Evolutionary conservation across 108 stramenopile species (phyloP).

Genomic region (Discostella pseudostelligera): DNA sequence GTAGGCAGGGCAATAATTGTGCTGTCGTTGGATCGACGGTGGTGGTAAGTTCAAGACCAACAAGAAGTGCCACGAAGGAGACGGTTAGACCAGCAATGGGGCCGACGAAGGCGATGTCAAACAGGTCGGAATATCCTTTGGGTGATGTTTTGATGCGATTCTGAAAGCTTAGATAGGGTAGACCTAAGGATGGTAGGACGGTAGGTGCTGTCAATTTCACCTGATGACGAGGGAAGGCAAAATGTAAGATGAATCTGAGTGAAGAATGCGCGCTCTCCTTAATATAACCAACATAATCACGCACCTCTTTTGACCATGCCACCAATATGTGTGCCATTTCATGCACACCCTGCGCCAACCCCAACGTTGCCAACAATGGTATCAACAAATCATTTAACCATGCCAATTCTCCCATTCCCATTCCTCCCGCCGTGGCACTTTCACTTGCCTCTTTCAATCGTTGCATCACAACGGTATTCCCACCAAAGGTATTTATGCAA

Average conservation of each 20-base stretch:
- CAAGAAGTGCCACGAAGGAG: slow-evolving; percentile 52
- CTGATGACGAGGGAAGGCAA: not conserved
- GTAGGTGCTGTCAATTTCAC: slow-evolving; percentile 48
- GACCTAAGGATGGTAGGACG: slow-evolving; percentile 43
- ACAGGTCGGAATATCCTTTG: slow-evolving; percentile 54
- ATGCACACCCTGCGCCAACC: slow-evolving; percentile 48
- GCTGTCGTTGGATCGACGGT: slow-evolving; percentile 41
- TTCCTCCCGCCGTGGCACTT: slow-evolving; percentile 12
- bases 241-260: not conserved
- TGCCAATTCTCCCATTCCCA: slow-evolving; percentile 31
- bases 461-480: slow-evolving; percentile 44
- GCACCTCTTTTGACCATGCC: slow-evolving; percentile 45
- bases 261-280: slow-evolving; percentile 18
- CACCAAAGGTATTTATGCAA: slow-evolving; percentile 46
- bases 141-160: slow-evolving; percentile 63
- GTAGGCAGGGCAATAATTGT: slow-evolving; percentile 56
- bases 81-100: slow-evolving; percentile 59
- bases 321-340: slow-evolving; percentile 58
- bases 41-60: slow-evolving; percentile 61
- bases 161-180: slow-evolving; percentile 58
- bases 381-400: slow-evolving; percentile 62
- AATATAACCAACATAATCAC: too few relatives aligned
- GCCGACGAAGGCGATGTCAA: slow-evolving; percentile 76
- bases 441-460: slow-evolving; percentile 45
- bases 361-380: slow-evolving; percentile 49